Base-by-base conservation (phyloP, 2,329 filamentous ascomycete genomes). In the Nothophaeocryptopus gaeumannii region DNA sequence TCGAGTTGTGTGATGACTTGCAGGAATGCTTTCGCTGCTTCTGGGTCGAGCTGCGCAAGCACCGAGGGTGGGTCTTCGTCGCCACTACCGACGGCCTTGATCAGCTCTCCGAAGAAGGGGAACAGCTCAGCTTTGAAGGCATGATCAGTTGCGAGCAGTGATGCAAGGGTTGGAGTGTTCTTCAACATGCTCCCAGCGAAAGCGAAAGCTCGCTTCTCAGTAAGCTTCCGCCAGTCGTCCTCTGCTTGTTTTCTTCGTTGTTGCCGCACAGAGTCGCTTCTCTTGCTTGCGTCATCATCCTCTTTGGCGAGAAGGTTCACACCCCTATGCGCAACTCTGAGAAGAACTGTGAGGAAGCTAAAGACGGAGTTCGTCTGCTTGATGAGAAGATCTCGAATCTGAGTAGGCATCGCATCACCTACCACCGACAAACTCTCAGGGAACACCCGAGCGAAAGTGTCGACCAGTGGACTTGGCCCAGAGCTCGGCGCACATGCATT, bases 21-120 rank as follows among this genome's bases (percentile, higher is more conserved):
- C 16, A 99, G 75, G 65, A 99, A 95, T 34, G 87, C 85, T 61
- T 88, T 89, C 9, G 91, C 88, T 8, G 89, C 84, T 47, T 89
- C 83, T 8, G 89, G 80, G 1, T 90, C 90, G 5, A 99, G 76
- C 64, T 95, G 89, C 30, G 91, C 91, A 15, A 99, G 81, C n/a
- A 99, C 77, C 5, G 92, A 96, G n/a, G 89, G 88, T 1, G 91
- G 89, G 59, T 96, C 90, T n/a, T 77, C 78, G 29, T 79, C 59
- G 29, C 51, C 50, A 20, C 56, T 47, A 34, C 53, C 55, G 12
- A 59, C 50, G 11, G 56, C 43, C 16, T 51, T 48, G 5, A 63
- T 48, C 8, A 65, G 29, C 39, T 63, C 60, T 10, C 45, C 32
- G 14, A 66, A 53, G 2, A 62, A 44, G 4, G 43, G 33, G 10